These are phyloP conservation scores for Dalbergia oliveri DNA, from an alignment of 306 rosid species.

Conservation along the genomic window DNA sequence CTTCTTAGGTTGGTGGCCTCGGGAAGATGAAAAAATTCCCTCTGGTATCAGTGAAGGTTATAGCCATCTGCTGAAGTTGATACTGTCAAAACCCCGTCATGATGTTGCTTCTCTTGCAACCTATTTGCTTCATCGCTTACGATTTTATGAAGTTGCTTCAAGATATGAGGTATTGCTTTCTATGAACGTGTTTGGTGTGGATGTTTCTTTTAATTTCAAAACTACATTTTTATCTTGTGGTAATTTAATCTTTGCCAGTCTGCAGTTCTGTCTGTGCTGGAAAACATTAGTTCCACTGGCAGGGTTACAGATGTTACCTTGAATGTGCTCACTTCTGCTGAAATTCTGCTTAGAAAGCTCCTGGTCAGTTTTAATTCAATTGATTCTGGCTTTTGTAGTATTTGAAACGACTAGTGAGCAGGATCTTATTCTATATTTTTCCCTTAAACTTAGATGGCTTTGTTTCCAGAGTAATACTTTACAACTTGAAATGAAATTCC, in stretches of 20 bases:
- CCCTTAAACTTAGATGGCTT: constrained; percentile 11
- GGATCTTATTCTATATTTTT: constrained; percentile 25
- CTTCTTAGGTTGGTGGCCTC: constrained; percentile 98
- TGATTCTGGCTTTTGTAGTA: constrained; percentile 43
- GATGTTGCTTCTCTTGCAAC: constrained; percentile 93
- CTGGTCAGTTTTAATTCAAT: constrained; percentile 76
- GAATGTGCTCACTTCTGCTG: constrained; percentile 77
- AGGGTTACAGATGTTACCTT: constrained; percentile 70
- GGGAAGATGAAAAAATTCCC: constrained; percentile 81
- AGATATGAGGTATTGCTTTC: constrained; percentile 85
- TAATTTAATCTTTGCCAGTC: constrained; percentile 72
- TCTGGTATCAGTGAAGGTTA: constrained; percentile 86
- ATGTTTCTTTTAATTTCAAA: constrained; percentile 17
- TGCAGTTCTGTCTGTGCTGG: constrained; percentile 85
- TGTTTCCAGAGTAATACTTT: constrained; percentile 31
- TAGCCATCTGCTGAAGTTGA: constrained; percentile 75
- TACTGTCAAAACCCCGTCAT: constrained; percentile 86
- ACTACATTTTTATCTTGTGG: constrained; percentile 47
- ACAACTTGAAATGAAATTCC: constrained; percentile 26
- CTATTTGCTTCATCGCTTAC: constrained; percentile 80
- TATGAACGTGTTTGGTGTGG: constrained; percentile 41
- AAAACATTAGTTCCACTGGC: constrained; percentile 66
- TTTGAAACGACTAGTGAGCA: constrained; percentile 14
- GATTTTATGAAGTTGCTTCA: constrained; percentile 89
- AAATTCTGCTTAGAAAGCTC: constrained; percentile 76